These are phyloP conservation scores for Austroboletus niveus DNA, from an alignment of 1,284 basidiomycete genomes.

Conservation along the genomic window DNA sequence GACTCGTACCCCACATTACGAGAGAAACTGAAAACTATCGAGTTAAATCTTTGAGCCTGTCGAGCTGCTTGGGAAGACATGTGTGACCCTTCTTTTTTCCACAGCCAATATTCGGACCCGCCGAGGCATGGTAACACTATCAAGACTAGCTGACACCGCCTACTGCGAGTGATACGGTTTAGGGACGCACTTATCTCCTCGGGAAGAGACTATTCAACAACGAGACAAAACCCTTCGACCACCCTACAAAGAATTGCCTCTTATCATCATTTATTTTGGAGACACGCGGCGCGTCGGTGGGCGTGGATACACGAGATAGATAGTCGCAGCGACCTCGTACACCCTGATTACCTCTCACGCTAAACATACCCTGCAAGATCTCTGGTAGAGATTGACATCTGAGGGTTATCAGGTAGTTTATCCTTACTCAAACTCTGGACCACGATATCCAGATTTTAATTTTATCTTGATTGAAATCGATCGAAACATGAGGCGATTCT, in stretches of 20 bases:
- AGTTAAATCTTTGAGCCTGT: not conserved
- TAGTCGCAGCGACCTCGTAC: not conserved
- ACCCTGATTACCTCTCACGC: not conserved
- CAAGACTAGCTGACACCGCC: not conserved
- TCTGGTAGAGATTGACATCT: not conserved
- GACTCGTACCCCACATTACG: not conserved
- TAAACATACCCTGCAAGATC: not conserved
- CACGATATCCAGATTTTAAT: not conserved
- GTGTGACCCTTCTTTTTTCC: not conserved
- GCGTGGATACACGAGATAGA: not conserved
- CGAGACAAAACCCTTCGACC: not conserved
- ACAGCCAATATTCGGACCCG: not conserved
- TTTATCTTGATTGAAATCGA: conserved; percentile 12
- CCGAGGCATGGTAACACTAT: too few species aligned
- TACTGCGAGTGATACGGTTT: not conserved
- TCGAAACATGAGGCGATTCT: conserved; percentile 11
- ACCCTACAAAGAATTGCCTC: not conserved
- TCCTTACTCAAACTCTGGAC: not conserved
- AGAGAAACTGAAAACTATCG: not conserved
- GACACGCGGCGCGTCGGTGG: too few species aligned
- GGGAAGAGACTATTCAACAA: not conserved
- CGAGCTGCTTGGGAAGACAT: not conserved
- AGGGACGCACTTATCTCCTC: conserved; percentile 1
- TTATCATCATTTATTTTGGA: not conserved
- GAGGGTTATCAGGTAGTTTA: not conserved